Base-by-base conservation (phyloP, 345 rosid species). In the Moricandia moricandioides region DNA sequence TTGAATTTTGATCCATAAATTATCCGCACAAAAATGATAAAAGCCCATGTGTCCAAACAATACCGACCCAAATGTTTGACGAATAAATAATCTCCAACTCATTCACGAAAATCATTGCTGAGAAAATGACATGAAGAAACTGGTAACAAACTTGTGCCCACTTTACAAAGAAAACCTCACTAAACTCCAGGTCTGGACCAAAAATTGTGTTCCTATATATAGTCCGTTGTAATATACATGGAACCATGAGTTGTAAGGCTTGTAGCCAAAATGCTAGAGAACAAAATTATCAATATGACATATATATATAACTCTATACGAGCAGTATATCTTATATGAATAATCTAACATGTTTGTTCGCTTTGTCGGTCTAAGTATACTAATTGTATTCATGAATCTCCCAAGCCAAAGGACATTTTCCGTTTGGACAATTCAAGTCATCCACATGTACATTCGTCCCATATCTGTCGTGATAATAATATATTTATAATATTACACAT, bases 121-220 rank as follows among this genome's bases (percentile, higher is more conserved):
- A 71, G 56, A 71, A 77, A 71, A 77, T 58, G 76, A 77, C 80
- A 71, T 49, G 58, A 51, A 65, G 80, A 77, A 65, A 71, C 76
- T 71, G 62, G 67, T 58, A 77, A 77, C 67, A 27, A 65, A 77
- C 67, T 70, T 45, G 62, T 65, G 72, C 80, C 72, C 72, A 71
- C 76, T 71, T 71, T 71, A 77, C 76, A 65, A 77, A 71, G 45
- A 71, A 71, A 67, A 45, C 34, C 62, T 55, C 76, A 71, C 80
- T 57, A 71, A 60, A 58, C 76, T 71, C 72, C 72, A 65, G 66
- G 62, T 47, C 17, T 49, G 62, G 68, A 71, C 63, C 72, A 71
- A 30, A 69, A 62, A 57, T 37, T 69, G 16, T 64, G 65, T 63
- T 45, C 73, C 39, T 69, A 57, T 33, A 58, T 47, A 47, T 61